phyloP scores from a whole-genome alignment of 2,329 filamentous ascomycete species.

The Keithomyces neogunnii region DNA sequence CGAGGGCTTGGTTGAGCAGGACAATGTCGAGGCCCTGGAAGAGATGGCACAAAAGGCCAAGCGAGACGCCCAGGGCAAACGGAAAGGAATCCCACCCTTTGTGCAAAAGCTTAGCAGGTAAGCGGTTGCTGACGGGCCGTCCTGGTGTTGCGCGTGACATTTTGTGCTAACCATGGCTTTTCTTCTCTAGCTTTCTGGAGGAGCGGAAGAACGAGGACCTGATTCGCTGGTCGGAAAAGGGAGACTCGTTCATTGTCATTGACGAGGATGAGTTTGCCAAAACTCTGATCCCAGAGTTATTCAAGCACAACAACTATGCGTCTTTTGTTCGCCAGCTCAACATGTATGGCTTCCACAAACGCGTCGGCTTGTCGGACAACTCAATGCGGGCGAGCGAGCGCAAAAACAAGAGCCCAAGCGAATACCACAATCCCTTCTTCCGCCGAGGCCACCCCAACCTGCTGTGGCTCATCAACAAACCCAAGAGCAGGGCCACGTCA shows the following conservation, averaged over 20 bases:
- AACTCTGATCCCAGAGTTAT: constrained; percentile 90
- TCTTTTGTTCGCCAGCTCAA: constrained; percentile 93
- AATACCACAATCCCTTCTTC: constrained; percentile 97
- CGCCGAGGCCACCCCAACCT: constrained; percentile 86
- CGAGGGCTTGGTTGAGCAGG: constrained; percentile 38
- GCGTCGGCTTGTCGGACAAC: constrained; percentile 86
- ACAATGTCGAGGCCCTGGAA: constrained; percentile 73
- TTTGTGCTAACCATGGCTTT: background rate
- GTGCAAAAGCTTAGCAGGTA: constrained; percentile 97
- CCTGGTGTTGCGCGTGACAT: background rate
- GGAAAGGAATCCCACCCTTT: constrained; percentile 95
- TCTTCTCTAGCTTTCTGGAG: constrained; percentile 68
- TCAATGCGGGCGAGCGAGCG: constrained; percentile 96
- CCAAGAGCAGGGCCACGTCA: constrained; percentile 51
- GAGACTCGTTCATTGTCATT: constrained; percentile 91
- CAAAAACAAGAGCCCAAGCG: constrained; percentile 95
- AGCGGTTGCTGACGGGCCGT: constrained; percentile 18
- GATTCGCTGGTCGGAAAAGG: constrained; percentile 94
- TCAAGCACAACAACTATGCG: constrained; percentile 98
- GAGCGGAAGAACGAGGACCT: constrained; percentile 87
- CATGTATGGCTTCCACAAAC: constrained; percentile 98
- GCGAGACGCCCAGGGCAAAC: constrained; percentile 77
- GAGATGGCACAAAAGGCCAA: constrained; percentile 74
- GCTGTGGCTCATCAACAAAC: constrained; percentile 93
- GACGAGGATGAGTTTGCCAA: constrained; percentile 99